Conservation (phyloP, 148 eudicot species). For the Fagopyrum tataricum region DNA sequence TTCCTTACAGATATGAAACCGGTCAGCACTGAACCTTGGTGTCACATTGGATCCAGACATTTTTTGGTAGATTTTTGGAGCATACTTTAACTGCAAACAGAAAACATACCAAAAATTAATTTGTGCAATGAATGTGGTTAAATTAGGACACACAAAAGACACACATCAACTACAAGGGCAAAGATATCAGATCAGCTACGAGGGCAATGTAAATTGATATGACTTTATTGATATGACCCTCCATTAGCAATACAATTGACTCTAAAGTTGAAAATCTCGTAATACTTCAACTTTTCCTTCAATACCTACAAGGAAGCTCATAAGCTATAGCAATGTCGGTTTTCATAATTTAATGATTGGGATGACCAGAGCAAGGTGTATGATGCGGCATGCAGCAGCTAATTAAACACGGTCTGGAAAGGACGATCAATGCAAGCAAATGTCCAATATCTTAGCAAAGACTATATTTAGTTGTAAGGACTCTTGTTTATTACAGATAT, state of each 20-base stretch:
- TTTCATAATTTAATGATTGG: background rate
- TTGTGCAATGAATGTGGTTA: background rate
- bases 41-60: conserved; percentile 54
- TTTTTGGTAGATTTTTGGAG: conserved; percentile 68
- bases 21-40: conserved; percentile 51
- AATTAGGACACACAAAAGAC: background rate
- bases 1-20: conserved; percentile 84
- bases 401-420: background rate
- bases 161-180: background rate
- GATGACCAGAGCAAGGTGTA: background rate
- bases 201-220: background rate
- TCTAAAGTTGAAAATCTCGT: background rate
- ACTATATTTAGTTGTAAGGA: background rate
- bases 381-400: background rate
- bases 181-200: background rate
- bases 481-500: background rate
- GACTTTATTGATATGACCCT: background rate
- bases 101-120: background rate
- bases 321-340: background rate
- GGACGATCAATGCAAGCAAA: background rate
- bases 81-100: conserved; percentile 63
- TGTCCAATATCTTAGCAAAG: background rate
- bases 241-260: background rate
- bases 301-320: conserved; percentile 3
- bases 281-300: background rate